A percentile compares a stretch with the other conserved stretches of the same genome.
Conservation (phyloP, 2,329 filamentous ascomycete genomes). For the Golovinomyces cichoracearum region DNA sequence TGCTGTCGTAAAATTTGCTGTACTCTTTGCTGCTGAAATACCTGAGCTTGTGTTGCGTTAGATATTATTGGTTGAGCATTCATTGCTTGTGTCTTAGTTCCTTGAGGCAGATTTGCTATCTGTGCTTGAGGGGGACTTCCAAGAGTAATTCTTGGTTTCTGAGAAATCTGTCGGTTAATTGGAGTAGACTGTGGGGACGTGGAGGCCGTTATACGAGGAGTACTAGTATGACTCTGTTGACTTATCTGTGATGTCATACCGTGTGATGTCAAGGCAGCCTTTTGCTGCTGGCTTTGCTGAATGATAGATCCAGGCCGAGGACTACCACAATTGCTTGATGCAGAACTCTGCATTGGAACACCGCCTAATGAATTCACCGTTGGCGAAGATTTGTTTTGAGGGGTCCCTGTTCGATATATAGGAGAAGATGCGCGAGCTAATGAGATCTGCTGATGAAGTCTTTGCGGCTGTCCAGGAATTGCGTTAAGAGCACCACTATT, state of each 20-base stretch:
- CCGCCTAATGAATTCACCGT: slow-evolving; percentile 24
- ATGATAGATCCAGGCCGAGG: slow-evolving; percentile 39
- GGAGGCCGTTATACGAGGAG: slow-evolving; percentile 32
- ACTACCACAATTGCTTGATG: slow-evolving; percentile 42
- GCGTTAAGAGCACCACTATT: slow-evolving; percentile 19
- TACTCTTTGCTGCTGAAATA: slow-evolving; percentile 12
- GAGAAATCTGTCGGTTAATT: slow-evolving; percentile 25
- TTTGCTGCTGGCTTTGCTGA: slow-evolving; percentile 27
- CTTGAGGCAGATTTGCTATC: slow-evolving; percentile 31
- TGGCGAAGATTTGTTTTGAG: slow-evolving; percentile 37
- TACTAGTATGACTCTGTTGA: slow-evolving; percentile 40
- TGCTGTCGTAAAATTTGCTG: slow-evolving; percentile 12
- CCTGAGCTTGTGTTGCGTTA: slow-evolving; percentile 14
- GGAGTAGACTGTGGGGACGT: slow-evolving; percentile 39
- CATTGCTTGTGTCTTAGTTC: slow-evolving; percentile 23
- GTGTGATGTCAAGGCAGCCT: slow-evolving; percentile 33
- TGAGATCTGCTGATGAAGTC: slow-evolving; percentile 24
- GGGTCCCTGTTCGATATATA: slow-evolving; percentile 33
- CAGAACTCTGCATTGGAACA: slow-evolving; percentile 37
- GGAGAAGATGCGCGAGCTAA: slow-evolving; percentile 45
- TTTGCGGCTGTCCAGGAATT: slow-evolving; percentile 16
- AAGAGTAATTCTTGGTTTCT: slow-evolving; percentile 36
- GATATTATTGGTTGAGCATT: slow-evolving; percentile 14
- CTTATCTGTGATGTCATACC: slow-evolving; percentile 38
- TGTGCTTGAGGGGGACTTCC: slow-evolving; percentile 33